These are phyloP conservation scores for Paracamarosporium sp. DNA, from an alignment of 2,329 filamentous ascomycete genomes.

Conservation along the genomic window DNA sequence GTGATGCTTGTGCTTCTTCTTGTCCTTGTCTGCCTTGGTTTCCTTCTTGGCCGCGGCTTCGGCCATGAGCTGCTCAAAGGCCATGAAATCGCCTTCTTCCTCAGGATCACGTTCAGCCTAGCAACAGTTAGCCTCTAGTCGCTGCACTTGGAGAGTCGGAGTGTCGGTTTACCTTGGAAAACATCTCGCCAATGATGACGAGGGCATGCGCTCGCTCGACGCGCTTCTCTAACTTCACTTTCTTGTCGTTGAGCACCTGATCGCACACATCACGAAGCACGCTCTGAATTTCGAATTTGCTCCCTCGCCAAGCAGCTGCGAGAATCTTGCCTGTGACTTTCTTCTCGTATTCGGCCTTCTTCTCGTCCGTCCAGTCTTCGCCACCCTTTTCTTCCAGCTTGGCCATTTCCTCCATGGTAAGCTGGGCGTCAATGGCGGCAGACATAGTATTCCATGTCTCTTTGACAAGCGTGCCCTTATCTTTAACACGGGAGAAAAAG, in stretches of 20 bases:
- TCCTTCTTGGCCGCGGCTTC: conserved; percentile 97
- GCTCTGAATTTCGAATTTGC: conserved; percentile 97
- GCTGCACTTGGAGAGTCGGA: not conserved
- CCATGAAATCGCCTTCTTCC: conserved; percentile 98
- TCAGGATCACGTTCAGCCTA: conserved; percentile 89
- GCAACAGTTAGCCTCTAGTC: conserved; percentile 9
- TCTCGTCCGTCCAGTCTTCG: conserved; percentile 98
- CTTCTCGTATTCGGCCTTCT: conserved; percentile 92
- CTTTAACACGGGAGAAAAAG: conserved; percentile 92
- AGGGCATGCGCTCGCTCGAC: conserved; percentile 90
- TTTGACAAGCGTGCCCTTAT: conserved; percentile 96
- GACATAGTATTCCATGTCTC: conserved; percentile 98
- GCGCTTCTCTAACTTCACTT: conserved; percentile 81
- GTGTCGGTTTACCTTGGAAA: conserved; percentile 71
- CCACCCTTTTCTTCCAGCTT: conserved; percentile 93
- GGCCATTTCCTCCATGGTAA: conserved; percentile 99
- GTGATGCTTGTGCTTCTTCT: conserved; percentile 40
- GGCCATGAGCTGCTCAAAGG: conserved; percentile 96
- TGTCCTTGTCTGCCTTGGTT: conserved; percentile 70
- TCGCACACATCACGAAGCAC: conserved; percentile 96
- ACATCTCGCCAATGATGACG: conserved; percentile 87
- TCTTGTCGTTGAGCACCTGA: conserved; percentile 78
- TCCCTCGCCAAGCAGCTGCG: conserved; percentile 93
- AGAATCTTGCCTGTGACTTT: conserved; percentile 97
- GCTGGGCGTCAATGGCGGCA: conserved; percentile 94